Evolutionary conservation across 2,329 filamentous ascomycete species (phyloP), one percentile per base, ranked within the genome.

Genomic region (Fusarium sororula): DNA sequence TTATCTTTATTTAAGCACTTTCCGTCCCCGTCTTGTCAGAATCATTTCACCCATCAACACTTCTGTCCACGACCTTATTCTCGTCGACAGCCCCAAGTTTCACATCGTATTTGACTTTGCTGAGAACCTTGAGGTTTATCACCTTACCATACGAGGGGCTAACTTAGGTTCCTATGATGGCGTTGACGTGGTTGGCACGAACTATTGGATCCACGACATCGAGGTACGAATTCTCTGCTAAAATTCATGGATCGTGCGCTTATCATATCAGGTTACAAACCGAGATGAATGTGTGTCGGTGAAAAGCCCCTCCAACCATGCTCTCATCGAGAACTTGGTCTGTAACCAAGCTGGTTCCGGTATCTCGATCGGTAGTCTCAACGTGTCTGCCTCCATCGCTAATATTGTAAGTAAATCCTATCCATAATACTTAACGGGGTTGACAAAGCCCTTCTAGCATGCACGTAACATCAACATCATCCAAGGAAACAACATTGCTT

Each of bases 361-460:
- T n/a, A 47, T 58, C 18, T 58, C 55, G 17, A 58, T 58, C 9
- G 55, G 55, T 1, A 58, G 55, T 10, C 55, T 58, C 3, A 58
- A 58, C 18, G 41, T 47, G 2, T 58, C 55, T 4, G 55, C 55
- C 4, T 58, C 55, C 3, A 58, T 58, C n/a, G 55, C 55, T 15
- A 58, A 58, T 26, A 58, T 58, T 3, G 55, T 58, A 14, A 47
- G 41, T 9, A n/a, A 28, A 2, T 2, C 11, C 18, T 18, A 8
- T 0, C 3, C 13, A 10, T 2, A 18, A 11, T 3, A 7, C 6
- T 7, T 10, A 2, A 26, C 7, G 17, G 12, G 8, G 0, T 3
- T 47, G 39, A n/a, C n/a, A 6, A 0, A 28, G 0, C 1, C 17
- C 2, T 45, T 18, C 3, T 28, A 58, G 55, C 55, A 58, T 47